A percentile compares a stretch with the other conserved stretches of the same genome.
phyloP scores from a whole-genome alignment of 1,139 yeast genomes.

The Kurtzmaniella quercitrusa region DNA sequence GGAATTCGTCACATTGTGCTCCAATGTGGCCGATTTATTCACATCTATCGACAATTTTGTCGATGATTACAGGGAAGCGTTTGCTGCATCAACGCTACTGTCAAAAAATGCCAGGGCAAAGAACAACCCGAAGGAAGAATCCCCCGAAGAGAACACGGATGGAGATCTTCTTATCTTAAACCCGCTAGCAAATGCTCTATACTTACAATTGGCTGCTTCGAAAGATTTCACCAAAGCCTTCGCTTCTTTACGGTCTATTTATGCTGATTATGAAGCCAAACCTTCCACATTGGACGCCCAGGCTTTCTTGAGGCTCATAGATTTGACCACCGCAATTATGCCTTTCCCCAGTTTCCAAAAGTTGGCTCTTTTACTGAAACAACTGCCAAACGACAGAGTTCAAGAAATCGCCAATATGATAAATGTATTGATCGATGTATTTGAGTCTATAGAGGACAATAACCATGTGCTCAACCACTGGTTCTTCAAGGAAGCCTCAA shows the following conservation, averaged over 20 bases:
- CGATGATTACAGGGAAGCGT: conserved; percentile 32
- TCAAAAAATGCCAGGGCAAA: conserved; percentile 5
- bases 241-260: conserved; percentile 31
- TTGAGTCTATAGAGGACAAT: conserved; percentile 28
- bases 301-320: conserved; percentile 41
- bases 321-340: conserved; percentile 53
- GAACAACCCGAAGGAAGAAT: conserved; percentile 6
- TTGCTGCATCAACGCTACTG: conserved; percentile 8
- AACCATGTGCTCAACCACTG: conserved; percentile 37
- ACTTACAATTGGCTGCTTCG: conserved; percentile 47
- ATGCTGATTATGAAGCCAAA: conserved; percentile 17
- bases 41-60: conserved; percentile 40
- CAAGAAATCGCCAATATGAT: conserved; percentile 28
- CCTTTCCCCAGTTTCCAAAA: conserved; percentile 55
- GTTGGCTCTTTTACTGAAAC: conserved; percentile 33
- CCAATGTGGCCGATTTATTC: conserved; percentile 27
- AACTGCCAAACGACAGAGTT: conserved; percentile 31
- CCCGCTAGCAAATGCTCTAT: conserved; percentile 61
- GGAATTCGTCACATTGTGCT: conserved; percentile 22
- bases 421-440: conserved; percentile 30
- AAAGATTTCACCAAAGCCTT: conserved; percentile 43
- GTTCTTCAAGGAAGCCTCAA: conserved; percentile 47
- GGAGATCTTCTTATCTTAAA: conserved; percentile 47
- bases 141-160: conserved; percentile 8
- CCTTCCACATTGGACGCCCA: conserved; percentile 22